phyloP scores from a whole-genome alignment of 2,329 filamentous ascomycete species.

The Capronia epimyces region DNA sequence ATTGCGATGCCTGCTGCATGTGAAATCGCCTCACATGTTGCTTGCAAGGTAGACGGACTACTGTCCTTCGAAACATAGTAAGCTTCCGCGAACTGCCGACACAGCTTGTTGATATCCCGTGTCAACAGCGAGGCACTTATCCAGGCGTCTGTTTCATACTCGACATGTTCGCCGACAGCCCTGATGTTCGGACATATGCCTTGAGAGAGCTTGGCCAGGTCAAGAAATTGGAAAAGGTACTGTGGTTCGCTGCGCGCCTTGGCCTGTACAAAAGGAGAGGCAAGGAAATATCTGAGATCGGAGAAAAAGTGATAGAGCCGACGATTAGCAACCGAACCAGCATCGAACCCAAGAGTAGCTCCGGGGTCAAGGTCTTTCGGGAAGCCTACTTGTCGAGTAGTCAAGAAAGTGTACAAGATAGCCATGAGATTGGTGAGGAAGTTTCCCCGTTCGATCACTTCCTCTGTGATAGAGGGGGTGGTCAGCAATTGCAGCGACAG shows the following conservation, averaged over 20 bases:
- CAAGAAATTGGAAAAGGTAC: conserved; percentile 90
- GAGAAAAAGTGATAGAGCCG: conserved; percentile 97
- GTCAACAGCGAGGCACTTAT: conserved; percentile 93
- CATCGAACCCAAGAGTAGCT: conserved; percentile 85
- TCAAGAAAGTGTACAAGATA: conserved; percentile 95
- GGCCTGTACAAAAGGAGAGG: conserved; percentile 81
- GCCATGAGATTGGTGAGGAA: conserved; percentile 93
- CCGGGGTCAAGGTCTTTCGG: conserved; percentile 81
- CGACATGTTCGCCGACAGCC: conserved; percentile 89
- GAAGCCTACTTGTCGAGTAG: conserved; percentile 89
- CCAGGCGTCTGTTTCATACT: conserved; percentile 98
- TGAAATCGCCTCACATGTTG: conserved; percentile 56
- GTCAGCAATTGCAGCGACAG: conserved; percentile 94
- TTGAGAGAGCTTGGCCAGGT: conserved; percentile 92
- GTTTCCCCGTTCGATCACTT: conserved; percentile 90
- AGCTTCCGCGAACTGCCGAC: conserved; percentile 79
- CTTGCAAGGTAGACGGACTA: conserved; percentile 10
- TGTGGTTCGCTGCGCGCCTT: conserved; percentile 74
- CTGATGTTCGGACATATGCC: conserved; percentile 92
- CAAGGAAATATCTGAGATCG: conserved; percentile 85
- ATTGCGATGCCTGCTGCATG: conserved; percentile 76
- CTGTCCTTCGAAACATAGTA: conserved; percentile 47
- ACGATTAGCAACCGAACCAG: conserved; percentile 88
- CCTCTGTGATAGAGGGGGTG: conserved; percentile 90
- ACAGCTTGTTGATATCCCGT: conserved; percentile 87